Evolutionary conservation across 352 stramenopile genomes (phyloP), one percentile per base, ranked within the genome.

Genomic region (Globisporangium emineosum): DNA sequence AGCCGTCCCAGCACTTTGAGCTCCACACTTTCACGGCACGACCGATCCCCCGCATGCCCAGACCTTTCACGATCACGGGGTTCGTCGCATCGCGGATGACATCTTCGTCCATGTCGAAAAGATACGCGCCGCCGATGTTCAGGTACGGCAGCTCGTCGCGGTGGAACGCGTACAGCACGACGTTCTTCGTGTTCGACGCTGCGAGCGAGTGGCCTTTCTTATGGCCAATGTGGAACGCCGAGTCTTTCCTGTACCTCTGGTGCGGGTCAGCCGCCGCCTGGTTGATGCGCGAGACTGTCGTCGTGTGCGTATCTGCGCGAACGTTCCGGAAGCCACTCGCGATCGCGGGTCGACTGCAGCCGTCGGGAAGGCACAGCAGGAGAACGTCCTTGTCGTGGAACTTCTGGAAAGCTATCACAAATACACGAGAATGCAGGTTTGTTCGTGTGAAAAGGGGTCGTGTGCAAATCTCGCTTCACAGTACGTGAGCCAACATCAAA

Each of bases 91-190:
- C 52, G 25, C 72, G 75, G 8, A 70, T n/a, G 3, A 60, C 57
- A 10, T 77, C 75, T 8, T 67, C 73, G 37, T 73, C 60, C 19
- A 86, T 58, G 4, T 71, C 59, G 5, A 83, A 61, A 9, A 77
- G 71, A 35, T 74, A 83, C 9, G 76, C 76, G 10, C 54, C 54
- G 25, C 54, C 43, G 5, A 63, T 45, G 25, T 53, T 75, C 21
- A 88, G 65, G 62, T 88, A 92, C 25, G 79, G 76, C 62, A 92
- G 60, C 54, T 89, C 79, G 50, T 86, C 74, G 23, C 83, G 83
- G 51, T 90, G 79, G 54, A 89, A 86, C 32, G 72, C 79, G 66
- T 83, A 90, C 29, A 91, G 29, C 5, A 81, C 64, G 8, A 68
- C 70, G 10, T 67, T 70, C 50, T 72, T 69, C 19, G 10, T 32